Evolutionary conservation across 2,329 filamentous ascomycete genomes (phyloP).

Genomic region (Clarireedia homoeocarpa): DNA sequence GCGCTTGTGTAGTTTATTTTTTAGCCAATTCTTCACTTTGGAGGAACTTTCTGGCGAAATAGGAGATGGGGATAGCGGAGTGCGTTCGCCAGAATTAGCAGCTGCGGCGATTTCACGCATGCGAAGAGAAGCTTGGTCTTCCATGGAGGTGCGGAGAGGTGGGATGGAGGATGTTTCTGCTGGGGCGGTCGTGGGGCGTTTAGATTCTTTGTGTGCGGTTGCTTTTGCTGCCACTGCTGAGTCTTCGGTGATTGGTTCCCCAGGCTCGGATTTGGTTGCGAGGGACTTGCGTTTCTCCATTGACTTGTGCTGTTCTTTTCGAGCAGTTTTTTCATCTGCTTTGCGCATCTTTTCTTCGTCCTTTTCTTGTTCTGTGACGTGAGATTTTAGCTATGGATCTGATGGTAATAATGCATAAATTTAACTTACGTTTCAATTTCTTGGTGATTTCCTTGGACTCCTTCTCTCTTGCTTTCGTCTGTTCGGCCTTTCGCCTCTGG

Average conservation of each 20-base stretch:
- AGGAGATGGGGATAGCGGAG: conserved; percentile 15
- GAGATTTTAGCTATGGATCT: not conserved
- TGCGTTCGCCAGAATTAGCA: conserved; percentile 15
- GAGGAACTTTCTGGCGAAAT: conserved; percentile 14
- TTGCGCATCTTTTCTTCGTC: conserved; percentile 39
- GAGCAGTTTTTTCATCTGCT: conserved; percentile 45
- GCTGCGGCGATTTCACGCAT: conserved; percentile 18
- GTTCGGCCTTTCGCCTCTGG: conserved; percentile 50
- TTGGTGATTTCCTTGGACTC: conserved; percentile 46
- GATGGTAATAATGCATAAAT: not conserved
- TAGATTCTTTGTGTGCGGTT: not conserved
- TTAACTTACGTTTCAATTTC: conserved; percentile 50
- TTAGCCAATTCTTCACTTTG: conserved; percentile 44
- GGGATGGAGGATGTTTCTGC: not conserved
- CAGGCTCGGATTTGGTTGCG: not conserved
- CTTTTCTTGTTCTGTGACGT: conserved; percentile 31
- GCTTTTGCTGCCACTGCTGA: not conserved
- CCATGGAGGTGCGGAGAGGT: conserved; percentile 24
- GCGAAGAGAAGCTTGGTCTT: conserved; percentile 21
- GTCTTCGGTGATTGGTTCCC: not conserved
- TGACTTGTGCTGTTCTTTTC: conserved; percentile 46
- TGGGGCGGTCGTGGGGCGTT: conserved; percentile 9
- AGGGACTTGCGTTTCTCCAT: conserved; percentile 32
- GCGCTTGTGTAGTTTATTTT: conserved; percentile 36
- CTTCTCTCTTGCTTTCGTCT: conserved; percentile 46